Evolutionary conservation across 179 eudicot genomes (phyloP), one percentile per base, ranked within the genome.

Genomic region (Beta corolliflora): DNA sequence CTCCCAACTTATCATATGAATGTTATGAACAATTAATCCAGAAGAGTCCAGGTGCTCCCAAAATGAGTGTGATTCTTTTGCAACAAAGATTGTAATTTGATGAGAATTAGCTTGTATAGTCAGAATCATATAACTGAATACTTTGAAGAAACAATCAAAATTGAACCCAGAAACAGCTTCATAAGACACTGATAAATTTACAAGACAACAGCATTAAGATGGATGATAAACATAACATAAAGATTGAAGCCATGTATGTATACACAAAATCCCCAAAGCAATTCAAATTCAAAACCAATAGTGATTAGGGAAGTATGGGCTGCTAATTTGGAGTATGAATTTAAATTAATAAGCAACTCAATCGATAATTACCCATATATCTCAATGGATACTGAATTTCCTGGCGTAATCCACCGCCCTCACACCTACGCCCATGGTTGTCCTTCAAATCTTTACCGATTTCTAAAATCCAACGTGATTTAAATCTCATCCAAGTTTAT

Each of bases 301-400:
- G 72, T 83, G 53, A 71, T 84, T 9, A 81, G 88, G 16, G 76
- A 84, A 79, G 88, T 86, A 31, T 86, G 86, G 86, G 86, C 82
- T 5, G 25, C 75, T 18, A 86, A 86, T 75, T 48, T 86, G 11
- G 81, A 70, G 2, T 63, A 66, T 19, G 88, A 86, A 71, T 75
- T 86, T 18, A 68, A 70, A 25, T n/a, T 83, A 25, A 83, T 86
- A 59, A 64, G 79, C 0, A 36, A 52, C 3, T 7, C 81, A 15
- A 84, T 86, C 5, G 83, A 81, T 56, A 4, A 71, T 65, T 86
- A 65, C 65, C 83, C 85, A 1, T 81, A 84, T 55, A 77, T 84
- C 15, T 66, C 87, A 0, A 84, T 87, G 89, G 89, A 86, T 53
- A 86, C 89, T 14, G 87, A 86, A 48, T 86, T 86, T 48, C 89